Conservation (phyloP, 306 rosid species). For the Carpinus viminea region DNA sequence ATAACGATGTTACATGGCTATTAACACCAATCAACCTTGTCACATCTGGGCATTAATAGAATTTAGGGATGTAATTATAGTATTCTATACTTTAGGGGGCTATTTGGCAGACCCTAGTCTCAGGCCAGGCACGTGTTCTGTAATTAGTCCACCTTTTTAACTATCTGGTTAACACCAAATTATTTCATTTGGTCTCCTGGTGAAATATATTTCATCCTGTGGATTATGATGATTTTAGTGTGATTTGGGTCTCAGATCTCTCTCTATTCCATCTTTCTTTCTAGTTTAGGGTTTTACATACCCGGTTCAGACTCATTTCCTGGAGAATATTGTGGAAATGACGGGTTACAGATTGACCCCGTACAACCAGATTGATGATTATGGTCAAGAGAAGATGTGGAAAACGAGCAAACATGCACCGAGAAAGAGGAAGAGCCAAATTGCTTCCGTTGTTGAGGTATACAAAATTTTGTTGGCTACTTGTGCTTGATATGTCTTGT, state of each 20-base stretch:
- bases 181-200: slow-evolving; percentile 1
- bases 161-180: neutral
- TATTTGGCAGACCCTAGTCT: neutral
- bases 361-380: slow-evolving; percentile 88
- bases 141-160: neutral
- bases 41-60: neutral
- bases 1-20: neutral
- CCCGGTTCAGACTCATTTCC: slow-evolving; percentile 77
- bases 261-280: slow-evolving; percentile 19
- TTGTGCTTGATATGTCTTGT: slow-evolving; percentile 15
- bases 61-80: neutral
- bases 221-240: slow-evolving; percentile 11
- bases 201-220: neutral
- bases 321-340: slow-evolving; percentile 84
- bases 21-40: neutral
- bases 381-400: slow-evolving; percentile 93
- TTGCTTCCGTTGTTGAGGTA: slow-evolving; percentile 89
- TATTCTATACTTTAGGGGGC: neutral
- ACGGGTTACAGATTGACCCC: slow-evolving; percentile 75
- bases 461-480: slow-evolving; percentile 16
- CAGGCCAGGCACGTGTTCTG: neutral
- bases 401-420: slow-evolving; percentile 89
- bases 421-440: slow-evolving; percentile 96
- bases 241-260: slow-evolving; percentile 4
- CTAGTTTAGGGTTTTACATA: slow-evolving; percentile 74